These are phyloP conservation scores for Peronospora farinosa DNA, from an alignment of 352 stramenopile genomes.

Conservation along the genomic window DNA sequence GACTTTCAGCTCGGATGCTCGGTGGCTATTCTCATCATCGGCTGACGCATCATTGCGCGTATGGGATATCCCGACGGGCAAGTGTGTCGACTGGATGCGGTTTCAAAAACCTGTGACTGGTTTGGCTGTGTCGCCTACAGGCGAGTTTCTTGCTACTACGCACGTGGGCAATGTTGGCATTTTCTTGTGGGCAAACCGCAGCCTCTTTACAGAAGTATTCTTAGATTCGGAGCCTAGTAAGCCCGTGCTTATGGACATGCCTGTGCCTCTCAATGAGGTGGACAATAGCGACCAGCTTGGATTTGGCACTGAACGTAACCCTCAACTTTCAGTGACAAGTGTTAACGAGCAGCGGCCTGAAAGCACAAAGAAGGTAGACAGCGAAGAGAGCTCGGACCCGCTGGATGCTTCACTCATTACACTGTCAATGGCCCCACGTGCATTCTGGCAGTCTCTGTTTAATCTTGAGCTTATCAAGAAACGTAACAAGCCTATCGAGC, in stretches of 20 bases:
- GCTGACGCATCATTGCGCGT: conserved; percentile 86
- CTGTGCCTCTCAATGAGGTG: conserved; percentile 80
- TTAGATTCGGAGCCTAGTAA: conserved; percentile 61
- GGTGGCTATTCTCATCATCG: conserved; percentile 83
- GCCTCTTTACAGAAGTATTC: conserved; percentile 90
- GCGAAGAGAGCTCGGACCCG: conserved; percentile 36
- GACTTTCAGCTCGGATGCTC: conserved; percentile 84
- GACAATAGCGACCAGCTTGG: conserved; percentile 61
- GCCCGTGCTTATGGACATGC: conserved; percentile 89
- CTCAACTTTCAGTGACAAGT: conserved; percentile 31
- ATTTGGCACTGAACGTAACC: conserved; percentile 50
- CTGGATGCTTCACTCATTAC: conserved; percentile 62
- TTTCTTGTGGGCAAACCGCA: conserved; percentile 93
- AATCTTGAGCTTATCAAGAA: conserved; percentile 93
- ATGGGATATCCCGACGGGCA: conserved; percentile 92
- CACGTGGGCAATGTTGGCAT: conserved; percentile 89
- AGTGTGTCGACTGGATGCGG: conserved; percentile 92
- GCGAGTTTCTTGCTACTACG: conserved; percentile 94
- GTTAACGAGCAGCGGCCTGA: conserved; percentile 36
- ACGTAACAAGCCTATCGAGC: conserved; percentile 92
- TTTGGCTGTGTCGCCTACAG: conserved; percentile 89
- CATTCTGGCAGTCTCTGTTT: conserved; percentile 88
- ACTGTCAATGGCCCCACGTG: conserved; percentile 68
- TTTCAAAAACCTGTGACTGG: conserved; percentile 90
- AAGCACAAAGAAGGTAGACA: conserved; percentile 39